Conservation (phyloP, 768 basidiomycete genomes). For the Daedaleopsis sinensis region DNA sequence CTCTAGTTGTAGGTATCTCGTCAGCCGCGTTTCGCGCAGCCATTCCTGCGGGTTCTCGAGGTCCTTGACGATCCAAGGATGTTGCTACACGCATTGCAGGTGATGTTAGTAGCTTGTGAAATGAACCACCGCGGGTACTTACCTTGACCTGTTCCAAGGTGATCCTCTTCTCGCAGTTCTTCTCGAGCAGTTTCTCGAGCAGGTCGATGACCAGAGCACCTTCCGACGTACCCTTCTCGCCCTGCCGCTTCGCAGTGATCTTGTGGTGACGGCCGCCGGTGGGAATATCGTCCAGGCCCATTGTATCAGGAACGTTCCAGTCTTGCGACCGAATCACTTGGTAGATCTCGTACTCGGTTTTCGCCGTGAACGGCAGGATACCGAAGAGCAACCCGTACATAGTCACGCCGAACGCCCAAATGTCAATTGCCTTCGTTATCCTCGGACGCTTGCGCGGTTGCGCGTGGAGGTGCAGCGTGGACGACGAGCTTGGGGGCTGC, state of each 20-base stretch:
- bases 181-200: slow-evolving; percentile 77
- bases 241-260: slow-evolving; percentile 8
- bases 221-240: slow-evolving; percentile 38
- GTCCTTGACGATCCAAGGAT: slow-evolving; percentile 71
- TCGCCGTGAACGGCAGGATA: slow-evolving; percentile 71
- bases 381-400: slow-evolving; percentile 95
- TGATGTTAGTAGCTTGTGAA: not conserved
- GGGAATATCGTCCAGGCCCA: slow-evolving; percentile 70
- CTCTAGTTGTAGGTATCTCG: slow-evolving; percentile 48
- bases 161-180: slow-evolving; percentile 74
- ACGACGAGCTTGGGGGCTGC: slow-evolving; percentile 32
- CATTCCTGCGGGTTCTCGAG: slow-evolving; percentile 68
- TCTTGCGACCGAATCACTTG: slow-evolving; percentile 76
- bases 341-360: slow-evolving; percentile 77
- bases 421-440: slow-evolving; percentile 92
- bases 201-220: slow-evolving; percentile 70
- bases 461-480: slow-evolving; percentile 30
- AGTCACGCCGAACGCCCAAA: slow-evolving; percentile 98
- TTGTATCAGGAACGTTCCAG: slow-evolving; percentile 65
- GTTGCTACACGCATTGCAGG: slow-evolving; percentile 40
- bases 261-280: slow-evolving; percentile 63
- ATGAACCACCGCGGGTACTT: slow-evolving; percentile 18
- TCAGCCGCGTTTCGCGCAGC: slow-evolving; percentile 64
- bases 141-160: slow-evolving; percentile 86
- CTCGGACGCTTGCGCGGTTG: slow-evolving; percentile 45